A percentile compares a stretch with the other conserved stretches of the same genome.
Evolutionary conservation across 345 rosid genomes (phyloP).

Genomic region (Hevea brasiliensis): DNA sequence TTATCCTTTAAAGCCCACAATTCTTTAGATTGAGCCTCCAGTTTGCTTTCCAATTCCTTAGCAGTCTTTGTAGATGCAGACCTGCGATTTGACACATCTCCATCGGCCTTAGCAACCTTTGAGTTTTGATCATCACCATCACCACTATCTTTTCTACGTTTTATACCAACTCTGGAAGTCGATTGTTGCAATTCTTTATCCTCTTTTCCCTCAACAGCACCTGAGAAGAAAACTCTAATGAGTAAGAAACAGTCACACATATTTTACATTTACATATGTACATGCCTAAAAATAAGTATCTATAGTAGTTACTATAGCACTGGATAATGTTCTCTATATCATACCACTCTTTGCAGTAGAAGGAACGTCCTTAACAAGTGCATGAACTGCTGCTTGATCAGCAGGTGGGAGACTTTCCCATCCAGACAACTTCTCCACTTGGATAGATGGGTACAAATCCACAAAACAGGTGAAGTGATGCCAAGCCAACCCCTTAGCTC

Average conservation of each 20-base stretch:
- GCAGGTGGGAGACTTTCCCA: slow-evolving; percentile 70
- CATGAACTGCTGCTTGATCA: slow-evolving; percentile 53
- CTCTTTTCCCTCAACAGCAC: slow-evolving; percentile 28
- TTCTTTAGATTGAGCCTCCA: slow-evolving; percentile 77
- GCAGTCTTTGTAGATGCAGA: slow-evolving; percentile 26
- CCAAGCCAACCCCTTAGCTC: slow-evolving; percentile 73
- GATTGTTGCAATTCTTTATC: slow-evolving; percentile 35
- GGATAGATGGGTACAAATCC: slow-evolving; percentile 49
- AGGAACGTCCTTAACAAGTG: slow-evolving; percentile 50
- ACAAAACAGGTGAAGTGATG: slow-evolving; percentile 81
- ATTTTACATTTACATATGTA: background rate
- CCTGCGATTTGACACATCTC: slow-evolving; percentile 41
- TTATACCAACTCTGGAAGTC: slow-evolving; percentile 49
- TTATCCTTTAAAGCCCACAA: slow-evolving; percentile 89
- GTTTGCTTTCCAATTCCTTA: slow-evolving; percentile 43
- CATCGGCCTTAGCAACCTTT: slow-evolving; percentile 55
- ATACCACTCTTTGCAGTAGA: slow-evolving; percentile 51
- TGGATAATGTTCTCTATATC: background rate
- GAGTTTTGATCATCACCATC: slow-evolving; percentile 47
- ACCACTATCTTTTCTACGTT: slow-evolving; percentile 54
- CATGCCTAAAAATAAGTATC: background rate
- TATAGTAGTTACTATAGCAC: background rate
- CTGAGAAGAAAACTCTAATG: slow-evolving; percentile 29
- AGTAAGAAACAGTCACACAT: slow-evolving; percentile 16
- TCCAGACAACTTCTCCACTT: slow-evolving; percentile 68